Base-by-base conservation (phyloP, 768 basidiomycete species). In the Pulveroboletus sp. region DNA sequence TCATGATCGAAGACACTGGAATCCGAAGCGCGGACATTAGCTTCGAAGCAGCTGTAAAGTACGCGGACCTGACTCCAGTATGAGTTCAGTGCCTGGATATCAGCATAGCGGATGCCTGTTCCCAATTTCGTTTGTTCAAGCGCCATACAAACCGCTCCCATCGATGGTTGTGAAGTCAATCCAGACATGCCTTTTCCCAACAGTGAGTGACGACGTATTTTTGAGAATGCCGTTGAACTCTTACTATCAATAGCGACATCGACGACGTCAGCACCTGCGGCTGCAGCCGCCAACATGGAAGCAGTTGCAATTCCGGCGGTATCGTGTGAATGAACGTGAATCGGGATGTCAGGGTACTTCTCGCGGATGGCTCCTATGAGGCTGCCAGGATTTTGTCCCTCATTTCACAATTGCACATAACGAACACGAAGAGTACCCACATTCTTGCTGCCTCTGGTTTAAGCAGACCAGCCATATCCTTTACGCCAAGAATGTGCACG, bases 271-370 rank as follows among this genome's bases (percentile, higher is more conserved):
- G 97, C 97, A 56, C 97, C 97, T n/a, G 97, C 97, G 10, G 87
- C 85, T 3, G 97, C 97, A 20, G 82, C 83, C 5, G 97, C 97
- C 51, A 99, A 71, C 97, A 98, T 98, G 62, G 88, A 93, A n/a
- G 95, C 92, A 40, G 91, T 77, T 24, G 97, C 90, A 61, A 99
- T 98, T 71, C 97, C 97, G 43, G 97, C 97, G 24, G 97, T 99
- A 70, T 99, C 97, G 70, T 99, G 97, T 12, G 97, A 97, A 74
- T 99, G 97, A 32, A 99, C 95, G 67, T 99, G 97, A 68, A 99
- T 98, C 25, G 97, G 94, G 47, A 99, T 80, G 66, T 97, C 94
- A 34, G 97, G 97, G 71, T 98, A 88, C 59, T 91, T 94, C 74
- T 90, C 83, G 65, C 97, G 82, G 70, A 99, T 95, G 12, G 94